Evolutionary conservation across 805 yeast genomes (phyloP).

Genomic region (Kregervanrija fluxuum): DNA sequence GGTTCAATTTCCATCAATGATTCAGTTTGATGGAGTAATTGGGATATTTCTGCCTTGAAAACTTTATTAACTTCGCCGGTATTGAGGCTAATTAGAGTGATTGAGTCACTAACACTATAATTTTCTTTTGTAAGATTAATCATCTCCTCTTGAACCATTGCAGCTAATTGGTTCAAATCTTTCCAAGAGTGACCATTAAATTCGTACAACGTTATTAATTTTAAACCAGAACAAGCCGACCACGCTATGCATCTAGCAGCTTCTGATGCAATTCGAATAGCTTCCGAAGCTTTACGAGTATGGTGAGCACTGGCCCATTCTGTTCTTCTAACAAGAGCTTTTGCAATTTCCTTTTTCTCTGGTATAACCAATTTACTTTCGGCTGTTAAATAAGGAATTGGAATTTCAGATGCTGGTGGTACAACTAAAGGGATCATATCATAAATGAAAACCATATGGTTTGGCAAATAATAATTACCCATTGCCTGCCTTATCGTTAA

Average conservation of each 20-base stretch:
- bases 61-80: conserved; percentile 10
- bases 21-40: neutral
- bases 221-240: conserved; percentile 22
- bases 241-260: conserved; percentile 28
- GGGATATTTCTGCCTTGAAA: neutral
- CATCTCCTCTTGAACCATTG: conserved; percentile 22
- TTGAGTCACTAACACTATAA: conserved; percentile 12
- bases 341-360: conserved; percentile 26
- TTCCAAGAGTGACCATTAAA: conserved; percentile 25
- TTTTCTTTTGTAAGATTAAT: conserved; percentile 12
- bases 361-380: conserved; percentile 35
- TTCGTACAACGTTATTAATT: conserved; percentile 21
- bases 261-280: conserved; percentile 31
- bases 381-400: conserved; percentile 36
- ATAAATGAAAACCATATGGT: conserved; percentile 27
- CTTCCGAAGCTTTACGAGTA: conserved; percentile 36
- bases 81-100: conserved; percentile 18
- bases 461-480: conserved; percentile 22
- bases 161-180: conserved; percentile 16
- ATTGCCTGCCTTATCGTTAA: conserved; percentile 8
- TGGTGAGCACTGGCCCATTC: conserved; percentile 34
- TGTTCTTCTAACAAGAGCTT: conserved; percentile 26
- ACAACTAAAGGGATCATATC: conserved; percentile 23
- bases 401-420: conserved; percentile 36
- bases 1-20: neutral